phyloP scores from a whole-genome alignment of 2,329 filamentous ascomycete genomes.

The Stachybotrys echinatus region DNA sequence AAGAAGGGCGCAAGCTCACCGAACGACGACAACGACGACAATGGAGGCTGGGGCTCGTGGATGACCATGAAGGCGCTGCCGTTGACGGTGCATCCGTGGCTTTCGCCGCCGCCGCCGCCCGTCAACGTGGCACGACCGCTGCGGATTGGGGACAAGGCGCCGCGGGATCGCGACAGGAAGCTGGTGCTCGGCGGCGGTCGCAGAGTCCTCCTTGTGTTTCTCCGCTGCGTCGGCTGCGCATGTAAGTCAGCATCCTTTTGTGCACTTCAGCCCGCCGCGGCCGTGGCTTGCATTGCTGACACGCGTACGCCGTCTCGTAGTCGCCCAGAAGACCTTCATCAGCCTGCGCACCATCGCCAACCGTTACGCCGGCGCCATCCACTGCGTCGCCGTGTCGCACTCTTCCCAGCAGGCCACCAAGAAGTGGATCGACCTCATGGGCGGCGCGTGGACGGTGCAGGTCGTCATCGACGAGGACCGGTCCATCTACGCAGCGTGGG shows the following conservation, averaged over 20 bases:
- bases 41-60: constrained; percentile 37
- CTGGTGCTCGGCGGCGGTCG: constrained; percentile 37
- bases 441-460: constrained; percentile 51
- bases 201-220: constrained; percentile 43
- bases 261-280: too few relatives aligned
- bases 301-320: constrained; percentile 19
- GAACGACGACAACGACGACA: constrained; percentile 19
- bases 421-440: constrained; percentile 52
- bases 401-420: constrained; percentile 49
- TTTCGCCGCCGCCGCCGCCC: constrained; percentile 45
- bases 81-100: constrained; percentile 48
- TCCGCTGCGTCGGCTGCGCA: constrained; percentile 51
- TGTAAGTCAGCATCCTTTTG: constrained; percentile 37
- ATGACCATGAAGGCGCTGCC: constrained; percentile 44
- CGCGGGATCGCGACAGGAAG: constrained; percentile 39
- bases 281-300: not conserved
- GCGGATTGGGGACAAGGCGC: constrained; percentile 41
- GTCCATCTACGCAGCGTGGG: constrained; percentile 54
- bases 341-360: constrained; percentile 49
- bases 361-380: constrained; percentile 40
- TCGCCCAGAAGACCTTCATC: constrained; percentile 53
- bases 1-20: constrained; percentile 25
- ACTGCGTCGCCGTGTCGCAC: constrained; percentile 56
- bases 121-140: constrained; percentile 39
- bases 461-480: constrained; percentile 52